Evolutionary conservation across 2,329 filamentous ascomycete species (phyloP).

Genomic region (Aspergillus arachidicola): DNA sequence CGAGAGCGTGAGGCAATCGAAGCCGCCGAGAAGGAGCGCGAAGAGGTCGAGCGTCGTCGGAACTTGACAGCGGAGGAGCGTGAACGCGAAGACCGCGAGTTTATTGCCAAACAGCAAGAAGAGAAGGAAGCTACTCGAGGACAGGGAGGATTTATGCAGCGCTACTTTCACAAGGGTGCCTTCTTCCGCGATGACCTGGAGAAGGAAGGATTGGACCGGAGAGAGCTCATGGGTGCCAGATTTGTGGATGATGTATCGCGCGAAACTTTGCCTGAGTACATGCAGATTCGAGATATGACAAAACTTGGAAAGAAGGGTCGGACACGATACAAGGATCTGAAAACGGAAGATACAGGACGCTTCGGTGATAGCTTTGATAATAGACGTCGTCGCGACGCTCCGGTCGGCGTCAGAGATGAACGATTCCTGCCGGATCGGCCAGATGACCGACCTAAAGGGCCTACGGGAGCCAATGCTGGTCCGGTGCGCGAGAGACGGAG

Average conservation of each 20-base stretch:
- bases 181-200: constrained; percentile 86
- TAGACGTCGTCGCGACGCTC: constrained; percentile 32
- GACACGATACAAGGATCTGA: constrained; percentile 86
- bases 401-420: constrained; percentile 47
- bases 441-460: constrained; percentile 38
- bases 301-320: constrained; percentile 90
- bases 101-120: constrained; percentile 74
- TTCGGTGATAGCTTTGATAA: constrained; percentile 61
- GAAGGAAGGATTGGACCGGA: constrained; percentile 72
- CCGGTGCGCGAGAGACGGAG: constrained; percentile 41
- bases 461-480: constrained; percentile 51
- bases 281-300: constrained; percentile 92
- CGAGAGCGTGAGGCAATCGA: constrained; percentile 85
- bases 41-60: constrained; percentile 83
- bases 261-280: constrained; percentile 82
- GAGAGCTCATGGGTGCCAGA: constrained; percentile 82
- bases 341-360: constrained; percentile 83
- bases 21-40: constrained; percentile 77
- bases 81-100: constrained; percentile 78
- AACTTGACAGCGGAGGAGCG: constrained; percentile 87
- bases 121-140: constrained; percentile 74
- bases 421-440: constrained; percentile 49
- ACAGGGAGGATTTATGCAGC: constrained; percentile 88
- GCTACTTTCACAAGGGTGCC: constrained; percentile 95
- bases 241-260: constrained; percentile 87